These are phyloP conservation scores for Colletotrichum magnum DNA, from an alignment of 2,329 filamentous ascomycete species.

Conservation along the genomic window DNA sequence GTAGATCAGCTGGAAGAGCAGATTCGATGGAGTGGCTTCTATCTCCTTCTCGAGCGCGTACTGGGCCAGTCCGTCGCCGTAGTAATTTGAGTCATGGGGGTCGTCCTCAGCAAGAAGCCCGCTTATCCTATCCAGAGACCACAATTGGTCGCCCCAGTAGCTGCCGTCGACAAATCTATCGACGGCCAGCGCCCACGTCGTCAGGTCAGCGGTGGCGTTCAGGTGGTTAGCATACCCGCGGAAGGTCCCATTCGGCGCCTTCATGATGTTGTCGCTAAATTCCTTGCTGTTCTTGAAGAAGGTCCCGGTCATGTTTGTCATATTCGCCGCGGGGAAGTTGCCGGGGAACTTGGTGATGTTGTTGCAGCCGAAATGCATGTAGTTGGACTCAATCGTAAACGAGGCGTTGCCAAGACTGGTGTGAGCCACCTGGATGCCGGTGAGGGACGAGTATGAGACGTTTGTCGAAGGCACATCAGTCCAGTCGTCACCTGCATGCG, in stretches of 20 bases:
- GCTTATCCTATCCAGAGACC: too few relatives aligned
- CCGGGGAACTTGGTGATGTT: constrained; percentile 8
- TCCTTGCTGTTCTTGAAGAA: neutral
- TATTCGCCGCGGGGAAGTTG: neutral
- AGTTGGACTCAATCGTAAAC: constrained; percentile 24
- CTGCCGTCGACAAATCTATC: constrained; percentile 7
- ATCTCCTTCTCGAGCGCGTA: constrained; percentile 11
- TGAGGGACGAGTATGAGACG: constrained; percentile 1
- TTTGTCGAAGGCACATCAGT: neutral
- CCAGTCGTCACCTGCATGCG: neutral
- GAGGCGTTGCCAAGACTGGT: constrained; percentile 7
- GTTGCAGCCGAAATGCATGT: constrained; percentile 26
- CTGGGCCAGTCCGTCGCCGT: neutral
- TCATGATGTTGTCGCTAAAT: constrained; percentile 10
- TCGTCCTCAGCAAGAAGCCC: neutral
- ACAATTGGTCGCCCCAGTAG: neutral
- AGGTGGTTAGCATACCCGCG: neutral
- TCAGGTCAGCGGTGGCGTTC: neutral
- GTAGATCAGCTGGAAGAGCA: constrained; percentile 16
- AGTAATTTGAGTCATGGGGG: neutral
- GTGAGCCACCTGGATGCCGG: constrained; percentile 13
- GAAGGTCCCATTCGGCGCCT: constrained; percentile 1
- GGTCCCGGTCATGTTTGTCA: constrained; percentile 1
- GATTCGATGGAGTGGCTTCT: neutral
- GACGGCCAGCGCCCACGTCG: constrained; percentile 3